These are phyloP conservation scores for Sarcomyxa edulis DNA, from an alignment of 768 basidiomycete species.

Conservation along the genomic window DNA sequence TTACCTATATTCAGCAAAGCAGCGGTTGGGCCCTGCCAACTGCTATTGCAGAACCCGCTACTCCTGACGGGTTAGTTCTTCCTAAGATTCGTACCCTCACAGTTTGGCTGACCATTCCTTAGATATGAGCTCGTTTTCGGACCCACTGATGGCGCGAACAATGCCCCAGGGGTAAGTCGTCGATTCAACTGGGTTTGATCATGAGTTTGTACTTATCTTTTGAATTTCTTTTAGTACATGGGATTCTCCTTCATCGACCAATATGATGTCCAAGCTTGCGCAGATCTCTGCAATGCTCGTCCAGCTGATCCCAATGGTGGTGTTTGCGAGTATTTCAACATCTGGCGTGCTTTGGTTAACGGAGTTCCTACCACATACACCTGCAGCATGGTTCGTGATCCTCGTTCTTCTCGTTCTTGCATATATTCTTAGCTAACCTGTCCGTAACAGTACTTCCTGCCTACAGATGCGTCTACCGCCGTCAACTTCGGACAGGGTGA, in stretches of 20 bases:
- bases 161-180: constrained; percentile 34
- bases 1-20: constrained; percentile 39
- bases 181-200: constrained; percentile 4
- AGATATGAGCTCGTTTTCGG: constrained; percentile 41
- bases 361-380: constrained; percentile 43
- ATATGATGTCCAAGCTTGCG: constrained; percentile 43
- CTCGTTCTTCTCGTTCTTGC: too few relatives aligned
- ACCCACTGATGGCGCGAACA: constrained; percentile 40
- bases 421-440: too few relatives aligned
- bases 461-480: background rate
- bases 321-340: constrained; percentile 47
- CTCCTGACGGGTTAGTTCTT: constrained; percentile 39
- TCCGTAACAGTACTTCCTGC: background rate
- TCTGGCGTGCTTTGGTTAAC: constrained; percentile 44
- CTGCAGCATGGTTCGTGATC: constrained; percentile 38
- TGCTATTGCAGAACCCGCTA: constrained; percentile 29
- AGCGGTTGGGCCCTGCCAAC: constrained; percentile 31
- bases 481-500: constrained; percentile 12
- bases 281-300: constrained; percentile 37
- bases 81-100: too few relatives aligned
- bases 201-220: background rate
- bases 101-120: too few relatives aligned
- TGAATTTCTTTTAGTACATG: constrained; percentile 33
- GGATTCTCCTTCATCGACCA: constrained; percentile 43
- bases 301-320: constrained; percentile 36